Evolutionary conservation across 2,329 filamentous ascomycete species (phyloP).

Genomic region (Aspergillus sp.): DNA sequence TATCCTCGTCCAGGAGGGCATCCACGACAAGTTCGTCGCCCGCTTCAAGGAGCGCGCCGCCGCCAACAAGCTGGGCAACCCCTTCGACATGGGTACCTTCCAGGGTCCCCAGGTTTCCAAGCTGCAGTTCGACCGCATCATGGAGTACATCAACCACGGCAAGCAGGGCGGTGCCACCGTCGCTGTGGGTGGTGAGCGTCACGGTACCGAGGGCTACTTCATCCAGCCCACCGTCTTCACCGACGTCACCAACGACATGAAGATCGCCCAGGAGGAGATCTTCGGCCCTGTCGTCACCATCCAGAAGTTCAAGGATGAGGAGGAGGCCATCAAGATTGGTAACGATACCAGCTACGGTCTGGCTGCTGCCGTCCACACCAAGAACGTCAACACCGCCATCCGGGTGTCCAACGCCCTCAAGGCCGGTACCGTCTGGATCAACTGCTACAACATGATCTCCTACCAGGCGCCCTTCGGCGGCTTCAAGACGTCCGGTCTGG

Average conservation of each 20-base stretch:
- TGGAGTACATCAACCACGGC: slow-evolving; percentile 65
- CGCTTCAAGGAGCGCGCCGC: slow-evolving; percentile 73
- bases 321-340: slow-evolving; percentile 64
- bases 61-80: slow-evolving; percentile 75
- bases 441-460: slow-evolving; percentile 67
- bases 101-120: slow-evolving; percentile 81
- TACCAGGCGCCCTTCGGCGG: slow-evolving; percentile 45
- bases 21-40: slow-evolving; percentile 56
- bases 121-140: slow-evolving; percentile 82
- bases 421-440: slow-evolving; percentile 65
- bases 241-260: slow-evolving; percentile 67
- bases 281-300: slow-evolving; percentile 77
- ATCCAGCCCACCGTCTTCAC: slow-evolving; percentile 81
- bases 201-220: slow-evolving; percentile 78
- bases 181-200: slow-evolving; percentile 65
- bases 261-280: slow-evolving; percentile 74
- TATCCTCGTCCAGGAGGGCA: slow-evolving; percentile 23
- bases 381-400: slow-evolving; percentile 74
- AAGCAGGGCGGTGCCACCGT: slow-evolving; percentile 64
- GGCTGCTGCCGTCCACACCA: slow-evolving; percentile 74
- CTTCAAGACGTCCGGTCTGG: slow-evolving; percentile 44
- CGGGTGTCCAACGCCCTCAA: slow-evolving; percentile 67
- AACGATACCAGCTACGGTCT: slow-evolving; percentile 74
- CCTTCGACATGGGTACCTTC: slow-evolving; percentile 74
- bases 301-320: slow-evolving; percentile 70